Base-by-base conservation (phyloP, 2,329 filamentous ascomycete genomes). In the Ophiostoma sp. region DNA sequence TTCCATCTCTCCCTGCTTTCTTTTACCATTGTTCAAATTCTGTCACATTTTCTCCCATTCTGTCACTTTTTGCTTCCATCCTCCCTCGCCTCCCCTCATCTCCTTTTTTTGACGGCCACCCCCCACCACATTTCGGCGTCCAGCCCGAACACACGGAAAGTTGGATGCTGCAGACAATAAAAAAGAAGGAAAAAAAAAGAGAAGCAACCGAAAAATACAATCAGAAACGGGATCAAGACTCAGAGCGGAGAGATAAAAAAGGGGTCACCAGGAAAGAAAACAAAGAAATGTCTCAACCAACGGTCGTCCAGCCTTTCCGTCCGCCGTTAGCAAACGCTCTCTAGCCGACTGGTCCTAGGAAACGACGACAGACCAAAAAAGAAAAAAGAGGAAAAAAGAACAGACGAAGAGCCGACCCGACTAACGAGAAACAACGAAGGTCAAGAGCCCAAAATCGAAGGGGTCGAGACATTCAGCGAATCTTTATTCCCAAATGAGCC, bases 21-120 rank as follows among this genome's bases (percentile, higher is more conserved):
- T 64, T 59, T 33, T 48, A 28, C 42, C 48, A 52, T 33, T 22
- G 36, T 64, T 28, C 28, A 28, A 25, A 39, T 52, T 72, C 70
- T 64, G 31, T 72, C 70, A 72, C 33, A 66, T 72, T 55, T 72
- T 52, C 48, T 7, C 11, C 42, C 25, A 64, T 33, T 33, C 57
- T 73, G 66, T 70, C 72, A 64, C 8, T 31, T 73, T 73, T 73
- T 39, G 31, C n/a, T 28, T 33, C 22, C 25, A 55, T 33, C 17
- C 52, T 31, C 68, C 42, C 39, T 39, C 45, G 17, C 28, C 33
- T 31, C 52, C 50, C 52, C 33, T 70, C 69, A 31, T 52, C 66
- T 50, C 69, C 42, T 52, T 64, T 39, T 71, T 19, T 61, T n/a
- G 12, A 22, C 19, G 25, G 22, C 69, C 66, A 31, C 72, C 55